phyloP scores from a whole-genome alignment of 1,284 basidiomycete genomes.

The Thelephora terrestris region DNA sequence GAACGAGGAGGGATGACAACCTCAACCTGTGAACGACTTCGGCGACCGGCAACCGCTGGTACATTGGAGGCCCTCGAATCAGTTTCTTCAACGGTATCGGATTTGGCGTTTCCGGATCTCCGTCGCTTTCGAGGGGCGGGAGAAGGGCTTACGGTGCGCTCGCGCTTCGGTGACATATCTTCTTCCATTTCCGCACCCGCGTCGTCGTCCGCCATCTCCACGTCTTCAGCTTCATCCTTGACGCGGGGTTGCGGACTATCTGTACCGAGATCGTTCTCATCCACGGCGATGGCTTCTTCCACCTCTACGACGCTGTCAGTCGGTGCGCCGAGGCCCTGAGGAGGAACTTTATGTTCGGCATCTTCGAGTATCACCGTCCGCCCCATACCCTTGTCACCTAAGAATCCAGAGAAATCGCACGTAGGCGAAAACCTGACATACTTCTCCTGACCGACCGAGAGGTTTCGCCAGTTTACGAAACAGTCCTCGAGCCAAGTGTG shows the following conservation, averaged over 20 bases:
- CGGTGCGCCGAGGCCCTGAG: conserved; percentile 3
- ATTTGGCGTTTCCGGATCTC: too few relatives aligned
- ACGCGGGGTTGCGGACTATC: conserved; percentile 1
- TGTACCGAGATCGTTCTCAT: background rate
- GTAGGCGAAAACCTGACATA: conserved; percentile 61
- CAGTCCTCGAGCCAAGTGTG: conserved; percentile 88
- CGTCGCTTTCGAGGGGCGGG: too few relatives aligned
- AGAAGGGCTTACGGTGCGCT: too few relatives aligned
- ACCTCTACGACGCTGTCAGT: conserved; percentile 16
- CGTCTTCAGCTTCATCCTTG: conserved; percentile 13
- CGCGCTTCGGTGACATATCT: background rate
- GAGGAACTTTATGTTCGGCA: conserved; percentile 17
- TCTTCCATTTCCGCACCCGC: conserved; percentile 12
- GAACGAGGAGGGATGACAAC: too few relatives aligned
- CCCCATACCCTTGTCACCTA: conserved; percentile 45
- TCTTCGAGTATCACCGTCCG: conserved; percentile 22
- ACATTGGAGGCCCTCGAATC: too few relatives aligned
- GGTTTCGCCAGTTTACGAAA: conserved; percentile 65
- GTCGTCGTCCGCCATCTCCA: conserved; percentile 5
- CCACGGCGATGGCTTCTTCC: conserved; percentile 12
- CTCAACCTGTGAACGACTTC: too few relatives aligned
- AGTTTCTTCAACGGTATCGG: too few relatives aligned
- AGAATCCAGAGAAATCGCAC: conserved; percentile 51
- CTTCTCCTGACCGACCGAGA: conserved; percentile 48
- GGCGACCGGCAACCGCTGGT: too few relatives aligned